Conservation (phyloP, 1,284 basidiomycete genomes). For the Trametes polyzona region DNA sequence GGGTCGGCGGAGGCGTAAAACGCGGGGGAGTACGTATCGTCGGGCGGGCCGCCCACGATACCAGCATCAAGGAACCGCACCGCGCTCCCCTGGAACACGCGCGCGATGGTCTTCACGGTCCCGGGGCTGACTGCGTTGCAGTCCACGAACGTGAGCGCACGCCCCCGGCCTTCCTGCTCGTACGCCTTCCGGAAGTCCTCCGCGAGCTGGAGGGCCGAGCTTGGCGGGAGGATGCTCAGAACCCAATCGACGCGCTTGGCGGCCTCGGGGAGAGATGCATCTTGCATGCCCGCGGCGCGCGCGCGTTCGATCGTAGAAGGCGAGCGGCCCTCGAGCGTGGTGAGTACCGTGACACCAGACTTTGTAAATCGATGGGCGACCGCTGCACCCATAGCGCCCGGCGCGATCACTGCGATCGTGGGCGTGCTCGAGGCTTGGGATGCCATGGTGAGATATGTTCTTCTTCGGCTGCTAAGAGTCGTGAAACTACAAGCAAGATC, state of each 20-base stretch:
- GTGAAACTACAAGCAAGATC: too few species aligned
- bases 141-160: conserved; percentile 47
- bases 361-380: conserved; percentile 45
- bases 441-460: conserved; percentile 1
- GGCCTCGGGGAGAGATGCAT: conserved; percentile 50
- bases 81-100: conserved; percentile 44
- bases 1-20: conserved; percentile 55
- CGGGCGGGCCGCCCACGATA: conserved; percentile 61
- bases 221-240: conserved; percentile 62
- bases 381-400: conserved; percentile 49
- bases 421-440: conserved; percentile 18
- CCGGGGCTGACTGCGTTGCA: conserved; percentile 62
- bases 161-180: conserved; percentile 11
- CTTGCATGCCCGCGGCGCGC: conserved; percentile 55
- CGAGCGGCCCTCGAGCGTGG: conserved; percentile 54
- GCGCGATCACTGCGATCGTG: conserved; percentile 48
- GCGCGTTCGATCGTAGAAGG: conserved; percentile 51
- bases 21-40: conserved; percentile 51
- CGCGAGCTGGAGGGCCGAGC: conserved; percentile 54
- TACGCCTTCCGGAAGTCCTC: conserved; percentile 42
- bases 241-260: conserved; percentile 48
- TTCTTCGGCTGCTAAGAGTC: background rate
- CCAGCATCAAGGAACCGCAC: conserved; percentile 58
- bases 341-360: conserved; percentile 53
- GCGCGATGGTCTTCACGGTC: conserved; percentile 52